A percentile compares a stretch with the other conserved stretches of the same genome.
Conservation (phyloP, 177 flowering plant genomes). For the Vitis hybrid region DNA sequence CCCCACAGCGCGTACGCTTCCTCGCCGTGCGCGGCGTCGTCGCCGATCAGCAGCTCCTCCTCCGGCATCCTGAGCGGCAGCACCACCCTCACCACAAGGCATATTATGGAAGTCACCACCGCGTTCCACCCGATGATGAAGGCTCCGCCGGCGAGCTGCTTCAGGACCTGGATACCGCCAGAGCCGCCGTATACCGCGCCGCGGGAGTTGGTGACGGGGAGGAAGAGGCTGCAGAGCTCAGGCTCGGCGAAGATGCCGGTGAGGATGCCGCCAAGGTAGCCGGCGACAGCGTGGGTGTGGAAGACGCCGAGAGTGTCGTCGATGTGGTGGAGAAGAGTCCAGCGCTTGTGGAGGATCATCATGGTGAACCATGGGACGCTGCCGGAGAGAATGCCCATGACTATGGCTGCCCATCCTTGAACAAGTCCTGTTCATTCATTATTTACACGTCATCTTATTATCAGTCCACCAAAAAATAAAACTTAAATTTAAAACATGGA, state of each 20-base stretch:
- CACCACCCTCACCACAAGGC: slow-evolving; percentile 11
- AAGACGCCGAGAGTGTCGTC: slow-evolving; percentile 38
- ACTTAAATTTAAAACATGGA: no score
- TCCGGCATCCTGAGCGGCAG: slow-evolving; percentile 23
- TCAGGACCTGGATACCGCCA: slow-evolving; percentile 37
- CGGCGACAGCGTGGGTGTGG: slow-evolving; percentile 40
- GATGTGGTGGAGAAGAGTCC: slow-evolving; percentile 25
- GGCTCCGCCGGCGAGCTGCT: slow-evolving; percentile 37
- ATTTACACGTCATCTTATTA: no score
- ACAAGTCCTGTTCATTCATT: slow-evolving; percentile 21
- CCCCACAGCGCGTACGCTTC: slow-evolving; percentile 31
- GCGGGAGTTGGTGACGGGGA: slow-evolving; percentile 34
- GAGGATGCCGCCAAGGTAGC: slow-evolving; percentile 28
- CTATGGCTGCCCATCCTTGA: slow-evolving; percentile 38
- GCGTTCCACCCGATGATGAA: slow-evolving; percentile 44
- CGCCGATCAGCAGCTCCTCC: slow-evolving; percentile 23
- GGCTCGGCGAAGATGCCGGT: slow-evolving; percentile 43
- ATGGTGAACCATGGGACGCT: slow-evolving; percentile 39
- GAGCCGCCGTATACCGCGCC: slow-evolving; percentile 40
- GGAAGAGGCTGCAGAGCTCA: slow-evolving; percentile 18
- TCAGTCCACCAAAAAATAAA: no score
- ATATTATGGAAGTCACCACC: slow-evolving; percentile 35
- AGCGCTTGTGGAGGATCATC: slow-evolving; percentile 35
- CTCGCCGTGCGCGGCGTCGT: slow-evolving; percentile 26
- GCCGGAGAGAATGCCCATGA: slow-evolving; percentile 34